Evolutionary conservation across 495 filamentous ascomycete genomes (phyloP).

Genomic region (Podospora australis): DNA sequence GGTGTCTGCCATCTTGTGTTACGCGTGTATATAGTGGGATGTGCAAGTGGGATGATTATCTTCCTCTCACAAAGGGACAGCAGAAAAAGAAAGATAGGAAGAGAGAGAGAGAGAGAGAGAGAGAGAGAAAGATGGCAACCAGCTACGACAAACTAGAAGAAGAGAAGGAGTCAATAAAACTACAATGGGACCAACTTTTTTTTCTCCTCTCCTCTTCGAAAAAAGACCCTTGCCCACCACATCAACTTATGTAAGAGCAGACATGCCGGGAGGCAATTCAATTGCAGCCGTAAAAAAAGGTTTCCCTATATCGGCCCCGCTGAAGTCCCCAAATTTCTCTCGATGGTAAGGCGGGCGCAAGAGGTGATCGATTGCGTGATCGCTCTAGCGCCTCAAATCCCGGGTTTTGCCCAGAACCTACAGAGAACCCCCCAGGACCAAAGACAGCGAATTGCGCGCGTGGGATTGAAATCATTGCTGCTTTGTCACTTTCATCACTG

Average conservation of each 20-base stretch:
- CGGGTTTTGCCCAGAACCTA: slow-evolving; percentile 20
- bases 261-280: slow-evolving; percentile 5
- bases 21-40: too few species aligned
- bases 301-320: slow-evolving; percentile 26
- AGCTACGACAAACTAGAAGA: too few species aligned
- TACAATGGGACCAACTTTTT: slow-evolving; percentile 8
- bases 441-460: slow-evolving; percentile 22
- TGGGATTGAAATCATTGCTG: slow-evolving; percentile 25
- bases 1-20: slow-evolving; percentile 29
- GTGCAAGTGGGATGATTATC: too few species aligned
- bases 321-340: slow-evolving; percentile 18
- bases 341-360: slow-evolving; percentile 10
- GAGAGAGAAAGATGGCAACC: too few species aligned
- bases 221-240: too few species aligned
- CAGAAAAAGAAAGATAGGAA: slow-evolving; percentile 5
- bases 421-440: slow-evolving; percentile 1
- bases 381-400: slow-evolving; percentile 23
- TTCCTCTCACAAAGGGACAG: slow-evolving; percentile 4
- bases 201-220: too few species aligned
- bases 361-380: slow-evolving; percentile 31
- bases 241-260: slow-evolving; percentile 16
- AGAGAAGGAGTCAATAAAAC: too few species aligned
- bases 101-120: too few species aligned
- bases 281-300: too few species aligned
- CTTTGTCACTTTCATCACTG: slow-evolving; percentile 20